These are phyloP conservation scores for Cavenderia fasciculata DNA, from an alignment of 78 protist genomes.

Conservation along the genomic window DNA sequence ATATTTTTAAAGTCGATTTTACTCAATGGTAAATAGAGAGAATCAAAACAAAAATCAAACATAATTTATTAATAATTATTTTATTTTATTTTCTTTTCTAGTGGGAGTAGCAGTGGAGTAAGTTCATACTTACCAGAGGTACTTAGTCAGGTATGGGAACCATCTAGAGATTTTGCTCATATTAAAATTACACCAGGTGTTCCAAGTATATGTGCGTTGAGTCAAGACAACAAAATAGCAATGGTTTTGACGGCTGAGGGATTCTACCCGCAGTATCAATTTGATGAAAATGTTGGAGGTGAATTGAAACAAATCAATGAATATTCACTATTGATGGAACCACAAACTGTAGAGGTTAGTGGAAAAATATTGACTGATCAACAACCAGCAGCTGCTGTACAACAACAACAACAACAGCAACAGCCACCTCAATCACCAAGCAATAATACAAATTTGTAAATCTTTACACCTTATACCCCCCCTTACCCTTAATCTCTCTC, in stretches of 20 bases:
- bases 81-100: too few relatives aligned
- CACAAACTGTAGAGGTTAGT: conserved; percentile 12
- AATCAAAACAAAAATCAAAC: too few relatives aligned
- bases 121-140: conserved; percentile 56
- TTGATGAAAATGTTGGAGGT: conserved; percentile 80
- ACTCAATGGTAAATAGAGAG: too few relatives aligned
- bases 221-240: conserved; percentile 40
- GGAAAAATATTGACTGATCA: conserved; percentile 7
- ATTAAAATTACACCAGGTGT: conserved; percentile 69
- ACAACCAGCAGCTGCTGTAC: conserved; percentile 15
- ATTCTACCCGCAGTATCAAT: conserved; percentile 36
- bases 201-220: conserved; percentile 65
- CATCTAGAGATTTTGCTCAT: conserved; percentile 67
- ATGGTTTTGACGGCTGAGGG: conserved; percentile 80
- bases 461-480: too few relatives aligned
- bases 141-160: conserved; percentile 75
- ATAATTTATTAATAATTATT: too few relatives aligned
- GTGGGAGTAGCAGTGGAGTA: background rate
- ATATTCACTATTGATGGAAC: conserved; percentile 39
- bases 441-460: too few relatives aligned
- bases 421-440: too few relatives aligned
- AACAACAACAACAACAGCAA: too few relatives aligned
- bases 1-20: conserved; percentile 77
- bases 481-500: too few relatives aligned
- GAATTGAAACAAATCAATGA: conserved; percentile 66